A percentile compares a stretch with the other conserved stretches of the same genome.
These are phyloP conservation scores for Globisporangium spiculum DNA, from an alignment of 352 stramenopile species.

Conservation along the genomic window DNA sequence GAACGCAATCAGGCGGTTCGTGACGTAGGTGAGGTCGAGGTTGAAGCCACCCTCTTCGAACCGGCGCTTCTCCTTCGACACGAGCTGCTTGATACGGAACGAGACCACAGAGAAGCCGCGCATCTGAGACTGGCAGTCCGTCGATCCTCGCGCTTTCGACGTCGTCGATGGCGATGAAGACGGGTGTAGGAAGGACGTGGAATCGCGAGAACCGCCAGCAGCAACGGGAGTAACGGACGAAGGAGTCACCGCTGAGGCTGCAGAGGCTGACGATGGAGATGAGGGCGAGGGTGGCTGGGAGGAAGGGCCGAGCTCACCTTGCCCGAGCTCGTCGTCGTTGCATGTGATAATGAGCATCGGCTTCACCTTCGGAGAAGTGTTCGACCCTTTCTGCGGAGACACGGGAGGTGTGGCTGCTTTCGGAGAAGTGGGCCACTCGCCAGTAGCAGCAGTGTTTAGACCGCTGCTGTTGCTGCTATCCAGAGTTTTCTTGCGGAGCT, in stretches of 20 bases:
- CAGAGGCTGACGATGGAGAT: not conserved
- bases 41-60: conserved; percentile 89
- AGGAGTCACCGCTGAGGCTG: not conserved
- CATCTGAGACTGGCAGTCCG: conserved; percentile 32
- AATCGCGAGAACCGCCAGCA: not conserved
- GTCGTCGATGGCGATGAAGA: conserved; percentile 1
- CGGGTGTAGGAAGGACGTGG: not conserved
- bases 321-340: conserved; percentile 7
- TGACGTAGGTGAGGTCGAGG: conserved; percentile 92
- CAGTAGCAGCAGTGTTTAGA: not conserved
- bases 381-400: conserved; percentile 13
- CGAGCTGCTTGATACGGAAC: conserved; percentile 75
- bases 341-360: conserved; percentile 16
- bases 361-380: conserved; percentile 21
- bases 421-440: not conserved
- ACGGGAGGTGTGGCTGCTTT: not conserved
- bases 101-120: conserved; percentile 39
- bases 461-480: not conserved
- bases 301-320: not conserved
- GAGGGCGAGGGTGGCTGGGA: not conserved
- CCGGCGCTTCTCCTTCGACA: conserved; percentile 89
- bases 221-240: not conserved
- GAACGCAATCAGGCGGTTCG: conserved; percentile 80
- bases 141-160: conserved; percentile 14
- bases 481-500: conserved; percentile 15